A percentile compares a stretch with the other conserved stretches of the same genome.
Evolutionary conservation across 2,329 filamentous ascomycete species (phyloP).

Genomic region (Colletotrichum sansevieriae): DNA sequence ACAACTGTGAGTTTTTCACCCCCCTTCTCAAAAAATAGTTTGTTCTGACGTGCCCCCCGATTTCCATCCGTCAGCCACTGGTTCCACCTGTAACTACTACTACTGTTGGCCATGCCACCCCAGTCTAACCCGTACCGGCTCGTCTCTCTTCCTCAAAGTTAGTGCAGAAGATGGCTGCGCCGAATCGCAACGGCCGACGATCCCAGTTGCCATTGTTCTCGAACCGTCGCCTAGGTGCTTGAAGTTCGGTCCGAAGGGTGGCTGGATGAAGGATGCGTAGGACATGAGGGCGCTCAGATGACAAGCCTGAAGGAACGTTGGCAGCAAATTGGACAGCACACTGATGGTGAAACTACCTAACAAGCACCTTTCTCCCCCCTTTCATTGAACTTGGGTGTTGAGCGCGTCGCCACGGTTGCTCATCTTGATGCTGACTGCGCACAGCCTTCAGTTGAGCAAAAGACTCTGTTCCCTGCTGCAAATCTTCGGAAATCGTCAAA

Average conservation of each 20-base stretch:
- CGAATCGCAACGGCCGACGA: conserved; percentile 38
- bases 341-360: conserved; percentile 37
- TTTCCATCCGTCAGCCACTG: conserved; percentile 31
- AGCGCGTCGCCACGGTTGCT: neutral
- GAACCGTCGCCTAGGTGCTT: neutral
- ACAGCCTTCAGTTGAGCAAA: conserved; percentile 9
- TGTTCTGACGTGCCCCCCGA: conserved; percentile 27
- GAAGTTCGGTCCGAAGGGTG: conserved; percentile 18
- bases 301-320: conserved; percentile 21
- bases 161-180: conserved; percentile 22
- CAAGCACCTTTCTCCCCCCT: conserved; percentile 22
- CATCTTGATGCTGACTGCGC: conserved; percentile 3
- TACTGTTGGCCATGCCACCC: conserved; percentile 29
- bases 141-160: conserved; percentile 32
- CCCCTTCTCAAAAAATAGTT: conserved; percentile 17
- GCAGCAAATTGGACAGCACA: conserved; percentile 17
- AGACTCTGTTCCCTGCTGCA: conserved; percentile 8
- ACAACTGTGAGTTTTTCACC: conserved; percentile 17
- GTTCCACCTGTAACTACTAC: conserved; percentile 18
- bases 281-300: conserved; percentile 33
- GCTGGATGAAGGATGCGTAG: conserved; percentile 4
- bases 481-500: conserved; percentile 14
- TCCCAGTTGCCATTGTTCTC: too few species aligned
- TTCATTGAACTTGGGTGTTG: conserved; percentile 17
- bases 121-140: conserved; percentile 18